Evolutionary conservation across 2,329 filamentous ascomycete species (phyloP), one percentile per base, ranked within the genome.

Genomic region (Diaporthe velutina): DNA sequence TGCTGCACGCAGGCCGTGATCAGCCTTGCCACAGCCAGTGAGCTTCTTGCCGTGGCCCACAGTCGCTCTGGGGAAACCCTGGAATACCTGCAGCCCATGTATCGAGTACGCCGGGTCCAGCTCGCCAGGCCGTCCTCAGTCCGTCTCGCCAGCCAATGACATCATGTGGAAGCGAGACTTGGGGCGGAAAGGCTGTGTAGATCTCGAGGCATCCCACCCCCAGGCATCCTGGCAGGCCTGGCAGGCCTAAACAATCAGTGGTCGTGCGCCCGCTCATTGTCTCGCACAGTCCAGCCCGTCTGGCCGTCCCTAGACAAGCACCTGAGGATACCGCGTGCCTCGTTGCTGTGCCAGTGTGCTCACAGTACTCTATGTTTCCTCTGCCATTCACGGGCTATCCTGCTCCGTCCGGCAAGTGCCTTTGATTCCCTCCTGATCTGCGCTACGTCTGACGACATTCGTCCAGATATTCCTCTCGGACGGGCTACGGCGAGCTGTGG

Each of bases 91-190:
- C 45, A 58, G 13, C 4, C 54, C 10, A 70, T 17, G 67, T 70
- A 70, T 35, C 48, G 42, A 74, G 48, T 71, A 68, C 60, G 50
- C 71, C 17, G 17, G 38, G 22, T 30, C 72, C 72, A 57, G 28
- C 52, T 25, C 66, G 33, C n/a, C 40, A 72, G 68, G 68, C 60
- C 73, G 40, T 57, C 66, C 72, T 71, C 13, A 30, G 33, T 70
- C 42, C 50, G 30, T 38, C 72, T 55, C 40, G 58, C 55, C 73
- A 75, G 73, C 78, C 77, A 78, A 74, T 79, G 78, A 79, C 78
- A 79, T 79, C 77, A 79, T 79, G 77, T 60, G 60, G 70, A 74
- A 58, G 40, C 58, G 75, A 72, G 45, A 67, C 75, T 66, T 71
- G 58, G 67, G 73, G 67, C 70, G 67, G 42, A 64, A 61, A 48